Base-by-base conservation (phyloP, 2,329 filamentous ascomycete species). In the Botryosphaeria dothidea region DNA sequence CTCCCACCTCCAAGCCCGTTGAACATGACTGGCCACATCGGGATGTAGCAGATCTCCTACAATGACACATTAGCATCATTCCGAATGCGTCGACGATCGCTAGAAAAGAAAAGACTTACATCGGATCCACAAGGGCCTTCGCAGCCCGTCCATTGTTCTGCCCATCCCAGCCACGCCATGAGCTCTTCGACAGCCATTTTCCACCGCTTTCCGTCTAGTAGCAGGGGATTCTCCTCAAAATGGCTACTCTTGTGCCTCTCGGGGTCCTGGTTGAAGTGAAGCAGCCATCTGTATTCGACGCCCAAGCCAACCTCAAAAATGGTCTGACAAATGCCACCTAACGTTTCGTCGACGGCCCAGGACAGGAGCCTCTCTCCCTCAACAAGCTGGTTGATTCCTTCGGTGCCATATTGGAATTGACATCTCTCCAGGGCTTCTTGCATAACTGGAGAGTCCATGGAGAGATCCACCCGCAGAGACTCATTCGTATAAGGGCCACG, bases 141-240 rank as follows among this genome's bases (percentile, higher is more conserved):
- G 65, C 82, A 84, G 8, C 74, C 72, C 1, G 76, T 73, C 70
- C 79, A 82, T 70, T 82, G 78, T 29, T 80, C 80, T 38, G 79
- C 80, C 82, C 82, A 85, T 4, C 82, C 82, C 0, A 84, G 73
- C 82, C 82, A 85, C 1, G 82, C 81, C 69, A 79, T 78, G 11
- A 84, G 69, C 66, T 82, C 77, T 51, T 80, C 74, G 3, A 83
- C 66, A 17, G 75, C 70, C 5, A 72, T 63, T n/a, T 66, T 70
- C 76, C 79, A 80, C 3, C 34, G 36, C 62, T 65, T 21, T 54
- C 27, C 15, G 27, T 46, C 15, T 27, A 25, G 15, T 61, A 23
- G 7, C 3, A 11, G 23, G 1, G 45, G 23, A 13, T 7, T 17
- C 4, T 49, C 38, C 1, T 19, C 15, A 9, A 38, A 5, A 9